A percentile compares a stretch with the other conserved stretches of the same genome.
phyloP scores from a whole-genome alignment of 495 filamentous ascomycete species.

The Bombardia bombarda region DNA sequence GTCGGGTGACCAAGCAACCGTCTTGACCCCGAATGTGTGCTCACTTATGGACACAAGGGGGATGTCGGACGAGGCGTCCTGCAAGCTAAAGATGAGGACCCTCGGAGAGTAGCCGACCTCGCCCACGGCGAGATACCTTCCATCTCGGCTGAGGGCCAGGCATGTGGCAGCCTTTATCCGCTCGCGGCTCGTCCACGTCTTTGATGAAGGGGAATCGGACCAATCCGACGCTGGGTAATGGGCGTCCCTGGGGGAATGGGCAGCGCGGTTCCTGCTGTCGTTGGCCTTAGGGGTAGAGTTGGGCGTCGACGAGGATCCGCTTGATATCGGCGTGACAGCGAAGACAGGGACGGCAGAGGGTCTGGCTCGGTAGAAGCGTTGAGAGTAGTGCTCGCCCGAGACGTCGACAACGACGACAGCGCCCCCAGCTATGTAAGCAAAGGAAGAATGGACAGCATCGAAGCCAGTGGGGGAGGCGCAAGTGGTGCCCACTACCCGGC shows the following conservation, averaged over 20 bases:
- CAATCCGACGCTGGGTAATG: slow-evolving; percentile 36
- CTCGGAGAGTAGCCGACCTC: slow-evolving; percentile 94
- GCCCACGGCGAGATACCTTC: slow-evolving; percentile 81
- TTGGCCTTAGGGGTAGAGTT: slow-evolving; percentile 56
- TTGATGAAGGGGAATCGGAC: slow-evolving; percentile 55
- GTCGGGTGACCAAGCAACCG: slow-evolving; percentile 82
- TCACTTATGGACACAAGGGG: slow-evolving; percentile 83
- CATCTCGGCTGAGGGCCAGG: slow-evolving; percentile 83
- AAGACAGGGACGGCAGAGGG: slow-evolving; percentile 67
- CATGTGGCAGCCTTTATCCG: slow-evolving; percentile 95
- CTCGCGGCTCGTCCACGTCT: slow-evolving; percentile 75
- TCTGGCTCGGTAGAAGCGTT: slow-evolving; percentile 84
- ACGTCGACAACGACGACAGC: slow-evolving; percentile 85
- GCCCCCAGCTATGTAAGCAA: slow-evolving; percentile 87
- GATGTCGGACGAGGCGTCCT: slow-evolving; percentile 66
- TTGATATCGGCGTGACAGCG: slow-evolving; percentile 27
- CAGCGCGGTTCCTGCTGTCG: slow-evolving; percentile 52
- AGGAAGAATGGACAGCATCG: slow-evolving; percentile 66
- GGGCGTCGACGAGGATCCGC: slow-evolving; percentile 39
- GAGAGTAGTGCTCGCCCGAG: slow-evolving; percentile 63
- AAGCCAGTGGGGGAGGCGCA: slow-evolving; percentile 80
- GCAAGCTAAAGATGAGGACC: slow-evolving; percentile 79
- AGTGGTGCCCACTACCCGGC: slow-evolving; percentile 82
- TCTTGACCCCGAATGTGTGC: slow-evolving; percentile 82
- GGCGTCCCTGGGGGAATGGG: slow-evolving; percentile 49